Evolutionary conservation across 371 early-diverging fungal species (phyloP), one percentile per base, ranked within the genome.

Genomic region (Circinella umbellata): DNA sequence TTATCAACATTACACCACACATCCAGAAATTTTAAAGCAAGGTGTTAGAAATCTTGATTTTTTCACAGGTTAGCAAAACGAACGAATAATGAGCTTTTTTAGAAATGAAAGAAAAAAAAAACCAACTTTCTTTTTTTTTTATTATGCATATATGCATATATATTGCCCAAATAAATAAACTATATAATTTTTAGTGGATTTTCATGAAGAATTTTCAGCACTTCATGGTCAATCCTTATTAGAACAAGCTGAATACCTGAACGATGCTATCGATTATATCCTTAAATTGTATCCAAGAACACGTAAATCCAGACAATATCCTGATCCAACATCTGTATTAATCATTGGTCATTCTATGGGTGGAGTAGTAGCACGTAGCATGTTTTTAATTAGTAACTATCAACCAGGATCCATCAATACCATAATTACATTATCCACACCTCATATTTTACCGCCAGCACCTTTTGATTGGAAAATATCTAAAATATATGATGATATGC

Each of bases 301-400:
- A 20, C 78, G 81, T 5, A 76, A 76, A 59, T 69, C 66, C 4
- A 70, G 68, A 27, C 53, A 59, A 3, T 72, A 67, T 13, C 89
- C 90, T 27, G 81, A 80, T 38, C 89, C 89, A 15, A 85, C 87
- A 6, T 91, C 94, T 14, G 96, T 98, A 27, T 78, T 95, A 9
- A 79, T 98, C 18, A 80, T 98, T 46, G 98, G 95, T 4, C 99
- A 98, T 72, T 96, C 96, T 15, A 98, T 98, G 98, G 99, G 99
- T 17, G 99, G 99, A 35, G 86, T 97, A 17, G 98, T 98, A 3
- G 96, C 96, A 14, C 82, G 98, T 13, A 86, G 92, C 7, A 85
- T 94, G 71, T 86, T 95, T 64, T 89, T 89, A 1, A 80, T 94
- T 75, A 72, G 78, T n/a, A 93, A 90, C 71, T 93, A 94, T 73